phyloP scores from a whole-genome alignment of 176 grass and related monocot species.

The Oryza meridionalis region DNA sequence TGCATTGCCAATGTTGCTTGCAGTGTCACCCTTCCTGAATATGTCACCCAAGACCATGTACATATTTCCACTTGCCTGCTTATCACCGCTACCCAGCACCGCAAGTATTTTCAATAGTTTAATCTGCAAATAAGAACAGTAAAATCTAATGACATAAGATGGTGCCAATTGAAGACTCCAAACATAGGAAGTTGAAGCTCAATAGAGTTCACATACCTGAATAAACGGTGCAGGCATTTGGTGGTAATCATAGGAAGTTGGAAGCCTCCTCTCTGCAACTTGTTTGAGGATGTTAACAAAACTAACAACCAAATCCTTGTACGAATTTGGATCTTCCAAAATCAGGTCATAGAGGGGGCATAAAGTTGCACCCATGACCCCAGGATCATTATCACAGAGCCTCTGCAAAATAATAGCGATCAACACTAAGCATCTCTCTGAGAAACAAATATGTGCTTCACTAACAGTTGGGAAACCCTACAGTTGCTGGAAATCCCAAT shows the following conservation, averaged over 20 bases:
- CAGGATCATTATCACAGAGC: constrained; percentile 94
- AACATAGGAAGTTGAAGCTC: constrained; percentile 11
- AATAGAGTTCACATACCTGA: constrained; percentile 60
- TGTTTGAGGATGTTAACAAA: constrained; percentile 99
- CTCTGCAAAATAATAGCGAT: constrained; percentile 55
- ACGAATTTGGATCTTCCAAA: constrained; percentile 80
- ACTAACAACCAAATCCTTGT: constrained; percentile 94
- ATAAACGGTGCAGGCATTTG: constrained; percentile 99
- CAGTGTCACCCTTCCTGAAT: constrained; percentile 91
- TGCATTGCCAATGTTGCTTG: constrained; percentile 98
- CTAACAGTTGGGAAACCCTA: background rate
- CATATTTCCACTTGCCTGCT: constrained; percentile 91
- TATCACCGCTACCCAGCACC: constrained; percentile 89
- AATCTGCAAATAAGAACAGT: constrained; percentile 64
- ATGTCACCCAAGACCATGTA: constrained; percentile 85
- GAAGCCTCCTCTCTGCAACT: constrained; percentile 94
- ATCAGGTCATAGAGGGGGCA: constrained; percentile 95
- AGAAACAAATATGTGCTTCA: background rate
- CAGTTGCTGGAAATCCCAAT: background rate
- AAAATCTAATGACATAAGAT: constrained; percentile 36
- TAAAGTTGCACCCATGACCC: constrained; percentile 94
- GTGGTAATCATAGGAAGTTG: constrained; percentile 95
- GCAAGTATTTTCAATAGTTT: constrained; percentile 97
- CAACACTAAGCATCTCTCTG: constrained; percentile 20
- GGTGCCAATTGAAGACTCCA: constrained; percentile 32